Base-by-base conservation (phyloP, 192 early-diverging fungal species). In the Spizellomyces sp. region DNA sequence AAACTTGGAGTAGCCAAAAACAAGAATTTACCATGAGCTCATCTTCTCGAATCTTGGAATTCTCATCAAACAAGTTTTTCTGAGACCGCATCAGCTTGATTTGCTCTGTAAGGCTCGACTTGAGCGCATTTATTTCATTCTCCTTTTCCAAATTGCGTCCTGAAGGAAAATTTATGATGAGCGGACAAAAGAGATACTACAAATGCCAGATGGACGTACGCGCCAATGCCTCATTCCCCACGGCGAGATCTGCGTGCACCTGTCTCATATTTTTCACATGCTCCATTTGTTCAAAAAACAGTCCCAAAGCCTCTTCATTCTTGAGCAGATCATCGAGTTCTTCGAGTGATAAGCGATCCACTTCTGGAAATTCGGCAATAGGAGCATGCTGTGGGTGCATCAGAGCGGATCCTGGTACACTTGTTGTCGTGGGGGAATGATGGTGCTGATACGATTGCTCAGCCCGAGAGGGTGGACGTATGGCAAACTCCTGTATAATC, bases 401-500 rank as follows among this genome's bases (percentile, higher is more conserved):
- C 12, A 10, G 36, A n/a, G 12, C 0, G 14, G 12, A 4, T 12
- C 17, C 14, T 12, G 12, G 12, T n/a, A n/a, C 17, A 19, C 14
- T n/a, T 54, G 50, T 54, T 12, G 17, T 19, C 17, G 50, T 12
- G 0, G 50, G 50, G 17, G 50, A 19, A 2, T 12, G 12, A n/a
- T 54, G 50, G 17, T 54, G 17, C 50, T 54, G 50, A 54, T 66
- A 46, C 19, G 14, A 19, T 4, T 12, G 21, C 14, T 17, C 7
- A 54, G 50, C 1, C 55, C 46, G 63, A 9, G 45, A 19, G 0
- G 75, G 75, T 46, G 75, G 75, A 19, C 66, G 62, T 19, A 69
- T 48, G 8, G 77, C 36, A 43, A 78, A 67, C 57, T 82, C 86
- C 36, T 79, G 67, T 4, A 74, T 61, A 63, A 90, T 85, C n/a